phyloP scores from a whole-genome alignment of 2,329 filamentous ascomycete species.

The Neofusicoccum ribis region DNA sequence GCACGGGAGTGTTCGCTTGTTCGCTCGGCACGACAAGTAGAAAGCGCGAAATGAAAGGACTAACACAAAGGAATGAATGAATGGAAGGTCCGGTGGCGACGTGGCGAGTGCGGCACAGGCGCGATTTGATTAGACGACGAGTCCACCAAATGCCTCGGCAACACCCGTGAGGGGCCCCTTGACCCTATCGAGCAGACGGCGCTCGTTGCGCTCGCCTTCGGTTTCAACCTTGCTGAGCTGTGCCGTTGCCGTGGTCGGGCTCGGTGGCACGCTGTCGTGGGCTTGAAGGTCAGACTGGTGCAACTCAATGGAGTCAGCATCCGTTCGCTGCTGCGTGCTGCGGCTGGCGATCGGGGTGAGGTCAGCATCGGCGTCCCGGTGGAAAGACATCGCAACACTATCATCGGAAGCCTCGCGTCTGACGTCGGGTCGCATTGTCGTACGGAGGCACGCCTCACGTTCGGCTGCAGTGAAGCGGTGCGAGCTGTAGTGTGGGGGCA shows the following conservation, averaged over 20 bases:
- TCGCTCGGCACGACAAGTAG: too few species aligned
- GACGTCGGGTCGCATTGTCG: background rate
- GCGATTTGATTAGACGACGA: background rate
- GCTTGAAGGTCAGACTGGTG: constrained; percentile 1
- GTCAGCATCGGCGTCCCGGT: constrained; percentile 12
- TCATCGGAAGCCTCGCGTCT: constrained; percentile 6
- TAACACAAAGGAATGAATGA: constrained; percentile 6
- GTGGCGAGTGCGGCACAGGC: constrained; percentile 2
- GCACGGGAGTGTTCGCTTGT: too few species aligned
- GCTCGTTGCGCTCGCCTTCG: constrained; percentile 14
- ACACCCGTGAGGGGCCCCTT: constrained; percentile 18
- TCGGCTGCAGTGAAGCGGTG: constrained; percentile 34
- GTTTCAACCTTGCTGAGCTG: constrained; percentile 18
- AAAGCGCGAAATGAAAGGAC: background rate
- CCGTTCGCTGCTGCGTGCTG: constrained; percentile 12
- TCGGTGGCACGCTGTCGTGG: constrained; percentile 3
- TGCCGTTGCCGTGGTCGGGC: background rate
- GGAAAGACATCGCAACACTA: constrained; percentile 12
- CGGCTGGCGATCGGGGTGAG: constrained; percentile 18
- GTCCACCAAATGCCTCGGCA: constrained; percentile 19
- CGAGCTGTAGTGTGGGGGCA: constrained; percentile 47
- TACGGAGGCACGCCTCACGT: background rate
- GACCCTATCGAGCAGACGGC: constrained; percentile 8
- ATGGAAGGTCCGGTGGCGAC: background rate
- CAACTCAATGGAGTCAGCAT: constrained; percentile 2